Percentiles rank a stretch among this genome's conserved stretches.
phyloP scores from a whole-genome alignment of 1,284 basidiomycete species.

The Puccinia horiana region DNA sequence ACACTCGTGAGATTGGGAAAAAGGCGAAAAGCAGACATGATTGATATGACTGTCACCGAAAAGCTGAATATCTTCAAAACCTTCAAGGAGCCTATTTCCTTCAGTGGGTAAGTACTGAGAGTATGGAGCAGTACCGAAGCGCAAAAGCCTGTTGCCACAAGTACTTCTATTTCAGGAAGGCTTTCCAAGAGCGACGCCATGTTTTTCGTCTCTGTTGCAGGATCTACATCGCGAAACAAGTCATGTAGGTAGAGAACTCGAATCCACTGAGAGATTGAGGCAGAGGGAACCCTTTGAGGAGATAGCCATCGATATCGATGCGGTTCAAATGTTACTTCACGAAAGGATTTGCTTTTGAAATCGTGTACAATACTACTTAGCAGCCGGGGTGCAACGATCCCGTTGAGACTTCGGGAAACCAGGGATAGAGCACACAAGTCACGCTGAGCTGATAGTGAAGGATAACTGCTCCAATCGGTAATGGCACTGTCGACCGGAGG shows the following conservation, averaged over 20 bases:
- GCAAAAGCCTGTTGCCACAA: slow-evolving; percentile 30
- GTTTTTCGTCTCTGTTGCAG: neutral
- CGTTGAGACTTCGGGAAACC: slow-evolving; percentile 18
- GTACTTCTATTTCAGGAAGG: slow-evolving; percentile 26
- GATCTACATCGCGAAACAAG: slow-evolving; percentile 23
- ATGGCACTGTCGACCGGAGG: slow-evolving; percentile 34
- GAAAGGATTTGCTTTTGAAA: neutral
- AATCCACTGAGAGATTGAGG: slow-evolving; percentile 4
- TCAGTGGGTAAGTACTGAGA: neutral
- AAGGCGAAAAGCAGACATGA: slow-evolving; percentile 8
- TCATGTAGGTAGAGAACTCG: slow-evolving; percentile 37
- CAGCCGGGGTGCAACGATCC: slow-evolving; percentile 16
- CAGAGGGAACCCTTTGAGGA: neutral
- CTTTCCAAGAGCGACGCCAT: slow-evolving; percentile 16
- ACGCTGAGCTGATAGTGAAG: slow-evolving; percentile 23
- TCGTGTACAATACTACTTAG: slow-evolving; percentile 18
- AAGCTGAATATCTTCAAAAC: slow-evolving; percentile 23
- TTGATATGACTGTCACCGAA: slow-evolving; percentile 10
- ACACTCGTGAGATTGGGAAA: slow-evolving; percentile 33
- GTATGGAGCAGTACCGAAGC: slow-evolving; percentile 38
- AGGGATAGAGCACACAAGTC: slow-evolving; percentile 22
- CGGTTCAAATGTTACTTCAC: neutral
- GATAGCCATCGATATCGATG: slow-evolving; percentile 31
- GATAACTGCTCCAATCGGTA: slow-evolving; percentile 39
- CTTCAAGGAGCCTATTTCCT: slow-evolving; percentile 9